Evolutionary conservation across 1,284 basidiomycete species (phyloP).

Genomic region (Tilletia caries): DNA sequence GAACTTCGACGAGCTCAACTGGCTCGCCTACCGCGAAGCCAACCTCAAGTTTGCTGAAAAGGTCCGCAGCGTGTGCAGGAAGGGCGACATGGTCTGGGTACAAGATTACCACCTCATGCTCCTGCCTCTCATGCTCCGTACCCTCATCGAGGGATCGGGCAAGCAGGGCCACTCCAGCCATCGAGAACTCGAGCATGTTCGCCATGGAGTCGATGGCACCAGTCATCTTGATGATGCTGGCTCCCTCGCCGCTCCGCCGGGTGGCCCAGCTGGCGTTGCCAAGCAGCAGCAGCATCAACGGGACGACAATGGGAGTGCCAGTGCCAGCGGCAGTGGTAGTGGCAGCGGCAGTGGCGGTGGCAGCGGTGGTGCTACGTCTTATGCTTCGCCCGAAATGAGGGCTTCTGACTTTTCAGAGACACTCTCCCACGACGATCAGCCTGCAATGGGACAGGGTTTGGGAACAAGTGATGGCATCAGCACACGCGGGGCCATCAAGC

Average conservation of each 20-base stretch:
- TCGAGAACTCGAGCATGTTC: constrained; percentile 43
- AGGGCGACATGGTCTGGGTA: constrained; percentile 87
- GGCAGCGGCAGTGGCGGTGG: too few species aligned
- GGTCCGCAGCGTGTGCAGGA: constrained; percentile 74
- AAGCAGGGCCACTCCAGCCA: constrained; percentile 56
- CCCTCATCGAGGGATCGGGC: constrained; percentile 66
- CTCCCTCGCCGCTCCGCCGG: constrained; percentile 35
- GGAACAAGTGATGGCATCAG: constrained; percentile 41
- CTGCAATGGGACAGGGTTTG: constrained; percentile 22
- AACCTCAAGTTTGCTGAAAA: constrained; percentile 91
- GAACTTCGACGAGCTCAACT: constrained; percentile 75
- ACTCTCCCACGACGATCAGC: neutral
- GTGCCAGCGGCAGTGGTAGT: too few species aligned
- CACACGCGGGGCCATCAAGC: constrained; percentile 55
- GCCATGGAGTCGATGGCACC: constrained; percentile 44
- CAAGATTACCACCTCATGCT: constrained; percentile 71
- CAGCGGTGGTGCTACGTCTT: too few species aligned
- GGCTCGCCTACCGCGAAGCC: constrained; percentile 94
- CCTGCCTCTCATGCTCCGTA: constrained; percentile 86
- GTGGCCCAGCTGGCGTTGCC: neutral
- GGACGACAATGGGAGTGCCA: too few species aligned
- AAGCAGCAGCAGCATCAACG: constrained; percentile 15
- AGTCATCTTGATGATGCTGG: constrained; percentile 37
- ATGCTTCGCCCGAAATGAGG: neutral
- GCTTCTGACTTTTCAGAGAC: neutral